These are phyloP conservation scores for Phytophthora crassamura DNA, from an alignment of 352 stramenopile genomes.

Conservation along the genomic window DNA sequence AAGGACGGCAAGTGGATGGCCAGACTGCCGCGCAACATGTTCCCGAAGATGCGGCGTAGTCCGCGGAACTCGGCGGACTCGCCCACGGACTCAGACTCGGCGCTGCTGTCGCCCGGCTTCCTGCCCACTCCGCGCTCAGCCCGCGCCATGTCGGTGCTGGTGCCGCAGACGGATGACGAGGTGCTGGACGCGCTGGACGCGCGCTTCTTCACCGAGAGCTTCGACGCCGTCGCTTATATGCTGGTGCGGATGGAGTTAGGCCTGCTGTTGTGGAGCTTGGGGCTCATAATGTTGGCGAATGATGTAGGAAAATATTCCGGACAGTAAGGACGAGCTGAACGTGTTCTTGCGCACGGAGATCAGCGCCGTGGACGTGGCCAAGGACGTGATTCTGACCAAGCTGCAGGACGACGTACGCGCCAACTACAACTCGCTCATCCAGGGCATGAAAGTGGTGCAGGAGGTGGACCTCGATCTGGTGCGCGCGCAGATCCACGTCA, in stretches of 20 bases:
- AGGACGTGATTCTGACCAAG: conserved; percentile 75
- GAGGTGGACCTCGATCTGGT: conserved; percentile 88
- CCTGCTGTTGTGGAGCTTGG: not conserved
- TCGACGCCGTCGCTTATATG: conserved; percentile 73
- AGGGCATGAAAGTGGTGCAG: conserved; percentile 89
- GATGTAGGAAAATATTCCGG: conserved; percentile 69
- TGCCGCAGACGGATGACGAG: conserved; percentile 71
- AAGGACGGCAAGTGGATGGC: conserved; percentile 79
- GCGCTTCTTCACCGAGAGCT: conserved; percentile 83
- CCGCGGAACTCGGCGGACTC: conserved; percentile 18
- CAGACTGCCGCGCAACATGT: conserved; percentile 53
- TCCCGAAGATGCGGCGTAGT: conserved; percentile 31
- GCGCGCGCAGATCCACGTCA: conserved; percentile 88
- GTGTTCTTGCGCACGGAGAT: conserved; percentile 85
- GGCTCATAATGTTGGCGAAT: not conserved
- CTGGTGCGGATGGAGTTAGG: conserved; percentile 46
- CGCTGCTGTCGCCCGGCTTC: conserved; percentile 40
- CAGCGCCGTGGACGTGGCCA: conserved; percentile 80
- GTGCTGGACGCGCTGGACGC: conserved; percentile 75
- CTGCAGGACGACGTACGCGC: conserved; percentile 85
- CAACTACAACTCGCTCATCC: conserved; percentile 82
- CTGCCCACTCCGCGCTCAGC: conserved; percentile 46
- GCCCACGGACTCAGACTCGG: conserved; percentile 24
- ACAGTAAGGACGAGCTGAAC: conserved; percentile 53
- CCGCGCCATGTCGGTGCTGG: conserved; percentile 64